Evolutionary conservation across 768 basidiomycete genomes (phyloP).

Genomic region (Amanita phalloides): DNA sequence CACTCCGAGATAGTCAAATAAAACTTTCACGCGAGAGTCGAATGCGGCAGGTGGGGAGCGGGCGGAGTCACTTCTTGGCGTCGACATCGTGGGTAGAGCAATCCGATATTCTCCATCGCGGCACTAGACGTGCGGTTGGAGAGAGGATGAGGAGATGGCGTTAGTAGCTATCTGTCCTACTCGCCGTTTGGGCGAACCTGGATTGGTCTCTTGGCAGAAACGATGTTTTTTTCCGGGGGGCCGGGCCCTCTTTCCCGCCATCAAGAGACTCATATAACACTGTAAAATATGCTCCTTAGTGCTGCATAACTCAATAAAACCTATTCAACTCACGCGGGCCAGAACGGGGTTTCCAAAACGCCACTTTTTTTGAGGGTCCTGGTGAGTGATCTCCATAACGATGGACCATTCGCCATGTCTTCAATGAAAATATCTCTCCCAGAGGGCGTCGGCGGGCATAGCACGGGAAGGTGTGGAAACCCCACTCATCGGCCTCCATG

Average conservation of each 20-base stretch:
- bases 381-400: no score
- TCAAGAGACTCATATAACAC: constrained; percentile 75
- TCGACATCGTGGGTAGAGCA: not conserved
- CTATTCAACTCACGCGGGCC: constrained; percentile 31
- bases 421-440: constrained; percentile 73
- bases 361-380: constrained; percentile 10
- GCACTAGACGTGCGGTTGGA: not conserved
- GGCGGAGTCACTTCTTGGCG: not conserved
- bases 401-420: constrained; percentile 53
- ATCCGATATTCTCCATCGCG: not conserved
- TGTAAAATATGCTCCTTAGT: constrained; percentile 18
- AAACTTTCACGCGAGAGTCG: not conserved
- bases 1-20: not conserved
- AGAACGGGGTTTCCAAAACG: constrained; percentile 39
- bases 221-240: no score
- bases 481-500: constrained; percentile 2
- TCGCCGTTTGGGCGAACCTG: not conserved
- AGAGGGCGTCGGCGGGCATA: constrained; percentile 23
- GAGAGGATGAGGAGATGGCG: not conserved
- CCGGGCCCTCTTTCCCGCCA: constrained; percentile 70
- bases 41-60: not conserved
- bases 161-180: not conserved
- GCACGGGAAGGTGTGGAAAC: constrained; percentile 13
- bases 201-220: not conserved
- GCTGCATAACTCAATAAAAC: constrained; percentile 5